phyloP scores from a whole-genome alignment of 495 filamentous ascomycete species.

The Emericellopsis terricola region DNA sequence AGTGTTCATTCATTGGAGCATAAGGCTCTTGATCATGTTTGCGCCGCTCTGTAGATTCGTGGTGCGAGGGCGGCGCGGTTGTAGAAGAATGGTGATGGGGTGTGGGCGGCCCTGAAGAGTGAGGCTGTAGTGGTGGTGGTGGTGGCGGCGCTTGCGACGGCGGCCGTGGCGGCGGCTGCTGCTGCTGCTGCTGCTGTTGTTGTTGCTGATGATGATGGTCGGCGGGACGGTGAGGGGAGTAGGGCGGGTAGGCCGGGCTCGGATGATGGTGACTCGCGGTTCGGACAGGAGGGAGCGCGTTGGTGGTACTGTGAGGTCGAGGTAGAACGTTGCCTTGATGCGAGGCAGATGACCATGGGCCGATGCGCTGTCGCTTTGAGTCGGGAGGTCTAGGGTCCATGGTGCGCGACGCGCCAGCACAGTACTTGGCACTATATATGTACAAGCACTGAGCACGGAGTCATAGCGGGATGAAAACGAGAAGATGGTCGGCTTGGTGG shows the following conservation, averaged over 20 bases:
- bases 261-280: slow-evolving; percentile 1
- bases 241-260: slow-evolving; percentile 1
- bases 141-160: background rate
- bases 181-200: background rate
- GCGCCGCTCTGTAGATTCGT: slow-evolving; percentile 25
- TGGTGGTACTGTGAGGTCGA: slow-evolving; percentile 22
- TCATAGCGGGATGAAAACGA: slow-evolving; percentile 13
- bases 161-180: background rate
- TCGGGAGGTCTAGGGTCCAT: slow-evolving; percentile 31
- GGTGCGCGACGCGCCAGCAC: slow-evolving; percentile 14
- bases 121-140: background rate
- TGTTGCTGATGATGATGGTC: background rate
- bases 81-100: slow-evolving; percentile 1
- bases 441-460: slow-evolving; percentile 7
- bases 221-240: background rate
- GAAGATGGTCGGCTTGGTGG: no score
- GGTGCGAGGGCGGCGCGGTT: slow-evolving; percentile 4
- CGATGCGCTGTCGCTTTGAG: slow-evolving; percentile 27
- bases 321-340: slow-evolving; percentile 15
- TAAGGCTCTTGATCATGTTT: slow-evolving; percentile 30
- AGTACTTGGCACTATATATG: slow-evolving; percentile 14
- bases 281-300: slow-evolving; percentile 7
- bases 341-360: slow-evolving; percentile 25
- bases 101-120: background rate
- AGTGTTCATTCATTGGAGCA: slow-evolving; percentile 30